phyloP scores from a whole-genome alignment of 495 filamentous ascomycete genomes.

The Rhypophila decipiens region DNA sequence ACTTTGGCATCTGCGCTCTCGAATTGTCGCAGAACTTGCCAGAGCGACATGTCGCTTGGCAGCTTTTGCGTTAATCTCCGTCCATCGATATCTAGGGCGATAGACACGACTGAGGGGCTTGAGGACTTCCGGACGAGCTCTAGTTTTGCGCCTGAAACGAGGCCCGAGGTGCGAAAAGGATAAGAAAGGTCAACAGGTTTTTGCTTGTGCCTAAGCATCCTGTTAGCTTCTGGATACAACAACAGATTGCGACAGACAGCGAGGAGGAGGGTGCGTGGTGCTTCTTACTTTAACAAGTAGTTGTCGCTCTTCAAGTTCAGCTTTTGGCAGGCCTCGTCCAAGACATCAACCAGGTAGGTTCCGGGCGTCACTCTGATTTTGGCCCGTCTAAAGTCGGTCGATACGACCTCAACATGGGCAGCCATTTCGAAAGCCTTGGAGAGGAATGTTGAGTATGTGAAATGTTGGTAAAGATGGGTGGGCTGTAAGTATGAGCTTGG shows the following conservation, averaged over 20 bases:
- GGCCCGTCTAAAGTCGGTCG: constrained; percentile 62
- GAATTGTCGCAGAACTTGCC: constrained; percentile 82
- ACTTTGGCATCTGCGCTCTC: constrained; percentile 59
- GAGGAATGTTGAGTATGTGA: not conserved
- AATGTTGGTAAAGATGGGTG: not conserved
- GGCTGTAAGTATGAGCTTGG: not conserved
- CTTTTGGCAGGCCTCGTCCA: constrained; percentile 80
- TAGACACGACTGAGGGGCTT: constrained; percentile 73
- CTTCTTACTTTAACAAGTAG: constrained; percentile 78
- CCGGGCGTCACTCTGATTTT: constrained; percentile 78
- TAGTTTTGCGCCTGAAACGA: constrained; percentile 80
- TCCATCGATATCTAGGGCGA: constrained; percentile 77
- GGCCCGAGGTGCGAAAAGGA: constrained; percentile 78
- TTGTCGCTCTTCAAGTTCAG: constrained; percentile 63
- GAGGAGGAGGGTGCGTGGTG: too few relatives aligned
- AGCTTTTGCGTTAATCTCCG: constrained; percentile 74
- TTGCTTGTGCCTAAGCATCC: constrained; percentile 73
- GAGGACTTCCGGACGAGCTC: constrained; percentile 82
- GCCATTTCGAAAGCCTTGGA: constrained; percentile 50
- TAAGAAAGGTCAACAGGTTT: constrained; percentile 79
- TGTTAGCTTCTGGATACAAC: too few relatives aligned
- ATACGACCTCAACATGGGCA: constrained; percentile 82
- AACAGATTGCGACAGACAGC: too few relatives aligned
- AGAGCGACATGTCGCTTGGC: constrained; percentile 74
- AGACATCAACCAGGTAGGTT: constrained; percentile 72